Percentiles rank a stretch among this genome's conserved stretches.
Evolutionary conservation across 495 filamentous ascomycete species (phyloP).

Genomic region (Annulohypoxylon nitens): DNA sequence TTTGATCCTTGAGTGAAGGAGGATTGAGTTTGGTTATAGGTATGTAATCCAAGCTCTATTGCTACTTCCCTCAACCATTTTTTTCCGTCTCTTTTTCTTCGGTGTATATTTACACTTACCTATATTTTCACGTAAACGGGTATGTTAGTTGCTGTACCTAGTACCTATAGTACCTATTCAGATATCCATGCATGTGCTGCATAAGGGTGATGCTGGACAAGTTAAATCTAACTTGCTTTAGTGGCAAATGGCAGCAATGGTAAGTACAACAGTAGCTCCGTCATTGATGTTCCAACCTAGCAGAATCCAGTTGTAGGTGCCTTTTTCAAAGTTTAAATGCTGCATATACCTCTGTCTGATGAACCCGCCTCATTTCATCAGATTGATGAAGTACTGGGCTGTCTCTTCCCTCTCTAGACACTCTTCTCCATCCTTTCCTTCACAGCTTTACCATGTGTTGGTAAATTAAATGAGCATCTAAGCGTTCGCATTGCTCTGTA

Average conservation of each 20-base stretch:
- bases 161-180: not conserved
- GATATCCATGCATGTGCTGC: not conserved
- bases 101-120: no score
- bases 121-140: no score
- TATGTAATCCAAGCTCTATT: no score
- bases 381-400: slow-evolving; percentile 28
- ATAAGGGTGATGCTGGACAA: not conserved
- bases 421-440: not conserved
- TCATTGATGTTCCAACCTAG: not conserved
- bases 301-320: slow-evolving; percentile 1
- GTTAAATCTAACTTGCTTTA: slow-evolving; percentile 12
- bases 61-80: no score
- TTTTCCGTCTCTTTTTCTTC: no score
- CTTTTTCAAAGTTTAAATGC: slow-evolving; percentile 3
- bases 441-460: not conserved
- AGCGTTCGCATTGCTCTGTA: no score
- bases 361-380: slow-evolving; percentile 39
- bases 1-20: no score
- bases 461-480: no score
- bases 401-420: not conserved
- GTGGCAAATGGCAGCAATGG: not conserved
- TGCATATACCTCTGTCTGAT: slow-evolving; percentile 16
- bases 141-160: no score
- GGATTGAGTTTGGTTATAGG: no score
- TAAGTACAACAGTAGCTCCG: no score